Conservation (phyloP, 1,284 basidiomycete genomes). For the Termitomyces sp. region DNA sequence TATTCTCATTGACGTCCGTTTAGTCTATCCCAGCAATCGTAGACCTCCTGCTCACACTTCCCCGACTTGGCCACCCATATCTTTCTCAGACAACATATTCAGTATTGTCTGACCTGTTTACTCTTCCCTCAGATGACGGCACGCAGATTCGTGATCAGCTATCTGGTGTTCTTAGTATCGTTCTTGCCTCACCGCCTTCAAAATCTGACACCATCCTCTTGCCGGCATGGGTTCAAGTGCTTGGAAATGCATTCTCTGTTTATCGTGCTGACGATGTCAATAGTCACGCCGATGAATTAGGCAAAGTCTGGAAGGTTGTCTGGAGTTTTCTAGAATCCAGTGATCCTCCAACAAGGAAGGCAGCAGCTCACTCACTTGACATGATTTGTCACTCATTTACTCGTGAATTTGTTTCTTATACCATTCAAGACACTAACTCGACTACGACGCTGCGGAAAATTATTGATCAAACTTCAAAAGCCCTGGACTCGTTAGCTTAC, state of each 20-base stretch:
- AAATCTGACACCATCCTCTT: slow-evolving; percentile 57
- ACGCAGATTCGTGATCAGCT: slow-evolving; percentile 49
- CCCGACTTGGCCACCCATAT: slow-evolving; percentile 80
- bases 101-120: slow-evolving; percentile 72
- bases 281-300: slow-evolving; percentile 48
- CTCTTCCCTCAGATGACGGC: slow-evolving; percentile 45
- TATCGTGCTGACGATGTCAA: slow-evolving; percentile 46
- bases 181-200: slow-evolving; percentile 71
- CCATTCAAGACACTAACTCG: slow-evolving; percentile 46
- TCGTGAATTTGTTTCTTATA: slow-evolving; percentile 50
- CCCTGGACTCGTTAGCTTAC: slow-evolving; percentile 66
- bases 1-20: slow-evolving; percentile 17
- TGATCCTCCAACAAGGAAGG: slow-evolving; percentile 51
- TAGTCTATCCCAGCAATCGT: slow-evolving; percentile 72
- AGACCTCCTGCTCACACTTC: slow-evolving; percentile 68
- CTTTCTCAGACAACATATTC: slow-evolving; percentile 81
- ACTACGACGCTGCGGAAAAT: slow-evolving; percentile 58
- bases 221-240: slow-evolving; percentile 69
- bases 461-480: slow-evolving; percentile 56
- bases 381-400: slow-evolving; percentile 69
- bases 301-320: slow-evolving; percentile 69
- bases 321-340: slow-evolving; percentile 72
- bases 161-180: slow-evolving; percentile 65
- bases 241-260: slow-evolving; percentile 66
- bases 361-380: slow-evolving; percentile 61